A percentile compares a stretch with the other conserved stretches of the same genome.
phyloP scores from a whole-genome alignment of 192 early-diverging fungal genomes.

The Chytriomyces hyalinus region DNA sequence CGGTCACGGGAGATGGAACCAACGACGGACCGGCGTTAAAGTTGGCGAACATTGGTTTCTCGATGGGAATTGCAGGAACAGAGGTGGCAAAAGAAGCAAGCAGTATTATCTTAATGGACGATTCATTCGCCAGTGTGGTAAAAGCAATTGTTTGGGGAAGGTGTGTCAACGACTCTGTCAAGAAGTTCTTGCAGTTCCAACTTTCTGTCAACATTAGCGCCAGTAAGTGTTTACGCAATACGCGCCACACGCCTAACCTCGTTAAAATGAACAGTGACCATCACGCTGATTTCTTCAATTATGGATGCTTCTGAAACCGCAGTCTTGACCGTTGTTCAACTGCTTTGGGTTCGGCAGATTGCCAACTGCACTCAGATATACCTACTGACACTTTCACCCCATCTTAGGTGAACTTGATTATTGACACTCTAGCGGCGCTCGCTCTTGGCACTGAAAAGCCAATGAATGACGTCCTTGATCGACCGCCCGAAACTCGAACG shows the following conservation, averaged over 20 bases:
- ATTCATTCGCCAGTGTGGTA: conserved; percentile 90
- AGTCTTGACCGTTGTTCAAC: conserved; percentile 84
- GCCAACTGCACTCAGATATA: no score
- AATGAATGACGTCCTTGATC: conserved; percentile 77
- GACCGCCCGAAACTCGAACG: conserved; percentile 74
- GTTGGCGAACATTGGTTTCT: conserved; percentile 89
- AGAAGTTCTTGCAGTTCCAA: conserved; percentile 98
- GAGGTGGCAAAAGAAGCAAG: conserved; percentile 98
- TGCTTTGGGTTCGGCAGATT: conserved; percentile 75
- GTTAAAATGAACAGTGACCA: conserved; percentile 52
- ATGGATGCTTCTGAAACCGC: conserved; percentile 68
- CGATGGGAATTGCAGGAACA: conserved; percentile 92
- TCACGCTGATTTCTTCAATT: conserved; percentile 47
- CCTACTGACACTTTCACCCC: no score
- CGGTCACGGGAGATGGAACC: conserved; percentile 97
- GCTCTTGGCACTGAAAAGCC: conserved; percentile 91
- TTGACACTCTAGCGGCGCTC: conserved; percentile 91
- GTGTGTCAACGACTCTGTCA: conserved; percentile 90
- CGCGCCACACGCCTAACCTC: conserved; percentile 77
- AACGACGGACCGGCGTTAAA: conserved; percentile 94
- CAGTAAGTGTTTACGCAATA: conserved; percentile 40
- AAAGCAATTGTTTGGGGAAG: conserved; percentile 96
- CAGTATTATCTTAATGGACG: conserved; percentile 90
- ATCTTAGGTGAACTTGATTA: conserved; percentile 76
- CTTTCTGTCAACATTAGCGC: conserved; percentile 85